phyloP scores from a whole-genome alignment of 208 protist genomes.

The Herpetomonas samuelpessoai region DNA sequence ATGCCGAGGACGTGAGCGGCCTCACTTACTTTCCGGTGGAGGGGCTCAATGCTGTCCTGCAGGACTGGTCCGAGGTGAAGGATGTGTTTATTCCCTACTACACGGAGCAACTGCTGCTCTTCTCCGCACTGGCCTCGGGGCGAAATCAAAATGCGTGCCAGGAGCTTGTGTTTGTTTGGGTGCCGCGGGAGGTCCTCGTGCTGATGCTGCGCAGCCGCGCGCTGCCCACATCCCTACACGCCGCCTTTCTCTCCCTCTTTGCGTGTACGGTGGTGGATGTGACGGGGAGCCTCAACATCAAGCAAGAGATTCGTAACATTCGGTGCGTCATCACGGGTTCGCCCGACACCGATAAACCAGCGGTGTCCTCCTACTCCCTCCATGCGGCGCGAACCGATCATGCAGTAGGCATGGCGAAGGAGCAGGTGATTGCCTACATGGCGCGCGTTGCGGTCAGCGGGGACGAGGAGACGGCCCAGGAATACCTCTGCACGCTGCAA shows the following conservation, averaged over 20 bases:
- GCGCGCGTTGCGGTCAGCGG: conserved; percentile 17
- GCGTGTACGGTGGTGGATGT: conserved; percentile 25
- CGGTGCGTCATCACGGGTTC: conserved; percentile 22
- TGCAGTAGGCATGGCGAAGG: conserved; percentile 20
- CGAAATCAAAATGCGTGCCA: conserved; percentile 11
- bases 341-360: background rate
- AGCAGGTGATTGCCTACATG: conserved; percentile 24
- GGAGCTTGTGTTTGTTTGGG: conserved; percentile 25
- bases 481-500: conserved; percentile 29
- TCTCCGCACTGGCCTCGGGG: conserved; percentile 29
- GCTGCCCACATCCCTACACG: conserved; percentile 28
- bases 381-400: conserved; percentile 10
- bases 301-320: conserved; percentile 28
- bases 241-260: conserved; percentile 34
- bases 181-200: conserved; percentile 26
- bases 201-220: conserved; percentile 15
- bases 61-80: conserved; percentile 30
- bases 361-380: conserved; percentile 10
- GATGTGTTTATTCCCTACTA: conserved; percentile 35
- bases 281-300: conserved; percentile 15
- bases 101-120: conserved; percentile 25
- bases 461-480: conserved; percentile 18
- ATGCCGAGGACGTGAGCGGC: conserved; percentile 14
- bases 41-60: conserved; percentile 17
- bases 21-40: conserved; percentile 35